phyloP scores from a whole-genome alignment of 106 monocot genomes.

The Apostasia ramifera region DNA sequence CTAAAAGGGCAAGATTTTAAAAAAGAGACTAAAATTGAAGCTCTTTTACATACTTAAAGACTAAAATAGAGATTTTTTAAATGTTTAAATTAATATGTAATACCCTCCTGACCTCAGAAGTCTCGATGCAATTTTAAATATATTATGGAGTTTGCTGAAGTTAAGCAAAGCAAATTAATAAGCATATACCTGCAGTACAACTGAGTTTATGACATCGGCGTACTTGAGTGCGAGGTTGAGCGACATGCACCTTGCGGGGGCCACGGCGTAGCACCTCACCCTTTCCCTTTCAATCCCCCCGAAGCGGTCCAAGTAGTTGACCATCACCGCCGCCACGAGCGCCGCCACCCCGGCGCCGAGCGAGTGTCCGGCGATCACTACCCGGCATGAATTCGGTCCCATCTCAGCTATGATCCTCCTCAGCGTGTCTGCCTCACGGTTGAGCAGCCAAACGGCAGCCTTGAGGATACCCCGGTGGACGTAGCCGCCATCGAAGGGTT shows the following conservation, averaged over 20 bases:
- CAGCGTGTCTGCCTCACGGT: slow-evolving; percentile 17
- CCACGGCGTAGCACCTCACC: slow-evolving; percentile 51
- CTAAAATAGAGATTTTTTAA: no score
- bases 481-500: slow-evolving; percentile 44
- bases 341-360: slow-evolving; percentile 58
- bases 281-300: slow-evolving; percentile 33
- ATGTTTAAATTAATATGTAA: no score
- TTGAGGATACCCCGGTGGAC: slow-evolving; percentile 62
- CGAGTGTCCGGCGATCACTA: slow-evolving; percentile 52
- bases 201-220: slow-evolving; percentile 60
- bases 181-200: slow-evolving; percentile 65
- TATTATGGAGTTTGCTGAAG: no score
- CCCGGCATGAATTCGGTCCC: slow-evolving; percentile 15
- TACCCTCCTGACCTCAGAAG: no score
- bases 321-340: slow-evolving; percentile 32
- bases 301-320: slow-evolving; percentile 33
- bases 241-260: slow-evolving; percentile 74
- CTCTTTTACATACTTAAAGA: no score
- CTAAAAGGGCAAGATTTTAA: no score
- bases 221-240: slow-evolving; percentile 59
- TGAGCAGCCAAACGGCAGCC: slow-evolving; percentile 50
- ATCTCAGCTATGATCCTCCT: slow-evolving; percentile 15
- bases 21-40: no score
- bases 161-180: neutral
- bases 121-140: no score